Evolutionary conservation across 495 filamentous ascomycete genomes (phyloP).

Genomic region (Hypoxylon perforatum): DNA sequence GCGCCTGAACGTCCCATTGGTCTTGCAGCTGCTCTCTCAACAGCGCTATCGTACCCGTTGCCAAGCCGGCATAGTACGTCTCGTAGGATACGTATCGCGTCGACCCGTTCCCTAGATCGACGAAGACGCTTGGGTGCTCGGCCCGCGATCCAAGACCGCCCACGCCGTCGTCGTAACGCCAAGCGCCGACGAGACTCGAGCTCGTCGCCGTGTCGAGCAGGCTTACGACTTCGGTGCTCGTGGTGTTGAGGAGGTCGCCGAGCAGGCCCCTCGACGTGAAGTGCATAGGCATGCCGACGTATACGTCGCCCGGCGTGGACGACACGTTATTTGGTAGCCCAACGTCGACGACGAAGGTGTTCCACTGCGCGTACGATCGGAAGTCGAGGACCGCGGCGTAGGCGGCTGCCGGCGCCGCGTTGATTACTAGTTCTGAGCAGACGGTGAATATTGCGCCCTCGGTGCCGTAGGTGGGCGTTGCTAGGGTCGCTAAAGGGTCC

Average conservation of each 20-base stretch:
- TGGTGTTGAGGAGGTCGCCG: constrained; percentile 40
- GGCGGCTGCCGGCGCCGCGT: constrained; percentile 14
- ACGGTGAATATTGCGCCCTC: constrained; percentile 43
- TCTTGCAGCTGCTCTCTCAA: too few relatives aligned
- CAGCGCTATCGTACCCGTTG: too few relatives aligned
- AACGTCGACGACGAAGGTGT: constrained; percentile 42
- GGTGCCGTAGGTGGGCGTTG: constrained; percentile 44
- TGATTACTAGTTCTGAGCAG: constrained; percentile 39
- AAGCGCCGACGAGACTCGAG: constrained; percentile 23
- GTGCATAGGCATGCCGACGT: constrained; percentile 41
- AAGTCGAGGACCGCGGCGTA: constrained; percentile 41
- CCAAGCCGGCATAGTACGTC: too few relatives aligned
- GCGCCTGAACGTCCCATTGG: too few relatives aligned
- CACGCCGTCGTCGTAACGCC: constrained; percentile 39
- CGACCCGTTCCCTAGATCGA: too few relatives aligned
- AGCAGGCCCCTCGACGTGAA: constrained; percentile 43
- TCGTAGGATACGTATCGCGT: not conserved
- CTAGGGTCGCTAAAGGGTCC: constrained; percentile 15
- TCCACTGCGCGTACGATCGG: constrained; percentile 38
- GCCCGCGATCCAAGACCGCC: constrained; percentile 27
- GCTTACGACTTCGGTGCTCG: constrained; percentile 43
- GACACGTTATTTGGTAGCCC: constrained; percentile 41
- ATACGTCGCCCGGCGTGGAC: constrained; percentile 32
- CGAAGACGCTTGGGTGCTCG: constrained; percentile 35
- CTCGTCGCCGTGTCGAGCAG: constrained; percentile 21